These are phyloP conservation scores for Penicillium alfredii DNA, from an alignment of 495 filamentous ascomycete genomes.

Conservation along the genomic window DNA sequence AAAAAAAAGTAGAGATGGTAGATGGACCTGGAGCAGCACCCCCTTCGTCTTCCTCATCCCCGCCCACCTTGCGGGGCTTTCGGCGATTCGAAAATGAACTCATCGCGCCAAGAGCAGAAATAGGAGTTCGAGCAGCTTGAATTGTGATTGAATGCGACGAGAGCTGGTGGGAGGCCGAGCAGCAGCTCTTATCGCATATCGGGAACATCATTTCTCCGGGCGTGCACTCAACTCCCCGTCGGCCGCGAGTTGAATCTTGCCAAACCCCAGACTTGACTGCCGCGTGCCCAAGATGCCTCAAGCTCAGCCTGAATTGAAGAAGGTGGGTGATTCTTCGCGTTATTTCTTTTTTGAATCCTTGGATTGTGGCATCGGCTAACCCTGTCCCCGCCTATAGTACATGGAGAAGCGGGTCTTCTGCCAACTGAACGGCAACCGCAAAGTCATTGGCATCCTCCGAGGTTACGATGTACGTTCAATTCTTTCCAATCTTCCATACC, in stretches of 20 bases:
- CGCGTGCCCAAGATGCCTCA: slow-evolving; percentile 73
- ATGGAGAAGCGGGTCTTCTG: slow-evolving; percentile 98
- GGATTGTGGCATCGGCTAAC: slow-evolving; percentile 11
- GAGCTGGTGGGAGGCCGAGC: background rate
- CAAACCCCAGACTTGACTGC: slow-evolving; percentile 13
- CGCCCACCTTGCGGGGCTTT: slow-evolving; percentile 68
- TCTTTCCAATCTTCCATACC: too few relatives aligned
- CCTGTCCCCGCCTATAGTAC: slow-evolving; percentile 57
- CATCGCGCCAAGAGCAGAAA: slow-evolving; percentile 30
- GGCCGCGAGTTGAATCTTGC: slow-evolving; percentile 10
- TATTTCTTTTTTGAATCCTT: too few relatives aligned
- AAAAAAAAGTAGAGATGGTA: background rate
- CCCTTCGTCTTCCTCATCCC: slow-evolving; percentile 53
- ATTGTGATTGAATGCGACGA: too few relatives aligned
- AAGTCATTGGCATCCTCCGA: slow-evolving; percentile 88
- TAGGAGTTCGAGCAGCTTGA: background rate
- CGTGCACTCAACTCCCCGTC: slow-evolving; percentile 27
- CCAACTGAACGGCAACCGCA: slow-evolving; percentile 94
- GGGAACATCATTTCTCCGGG: slow-evolving; percentile 34
- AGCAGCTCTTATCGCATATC: slow-evolving; percentile 26
- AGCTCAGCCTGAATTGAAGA: slow-evolving; percentile 98
- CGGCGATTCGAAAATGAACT: slow-evolving; percentile 66
- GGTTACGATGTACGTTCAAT: slow-evolving; percentile 82
- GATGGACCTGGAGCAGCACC: slow-evolving; percentile 28
- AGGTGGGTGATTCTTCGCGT: slow-evolving; percentile 53